These are phyloP conservation scores for Ilex asprella DNA, from an alignment of 257 asterid species.

Conservation along the genomic window DNA sequence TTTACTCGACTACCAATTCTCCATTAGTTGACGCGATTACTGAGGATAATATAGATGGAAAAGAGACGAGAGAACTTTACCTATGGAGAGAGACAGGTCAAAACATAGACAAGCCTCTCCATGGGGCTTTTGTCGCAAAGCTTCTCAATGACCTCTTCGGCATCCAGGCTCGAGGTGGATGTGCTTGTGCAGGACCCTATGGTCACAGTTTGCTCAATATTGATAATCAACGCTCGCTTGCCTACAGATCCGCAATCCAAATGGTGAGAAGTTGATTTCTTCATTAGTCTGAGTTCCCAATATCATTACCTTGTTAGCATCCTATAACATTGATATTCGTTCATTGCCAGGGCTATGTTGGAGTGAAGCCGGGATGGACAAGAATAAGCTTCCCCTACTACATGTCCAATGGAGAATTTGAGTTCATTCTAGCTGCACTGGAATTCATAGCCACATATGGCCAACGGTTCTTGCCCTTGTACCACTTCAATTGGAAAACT, in stretches of 20 bases:
- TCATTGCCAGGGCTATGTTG: slow-evolving; percentile 45
- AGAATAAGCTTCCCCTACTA: slow-evolving; percentile 70
- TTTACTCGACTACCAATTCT: slow-evolving; percentile 28
- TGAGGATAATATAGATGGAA: neutral
- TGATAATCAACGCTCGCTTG: slow-evolving; percentile 29
- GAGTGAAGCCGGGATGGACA: slow-evolving; percentile 78
- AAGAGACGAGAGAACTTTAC: slow-evolving; percentile 10
- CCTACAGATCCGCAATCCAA: slow-evolving; percentile 31
- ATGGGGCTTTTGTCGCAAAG: slow-evolving; percentile 64
- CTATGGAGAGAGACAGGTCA: slow-evolving; percentile 25
- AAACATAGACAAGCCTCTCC: slow-evolving; percentile 37
- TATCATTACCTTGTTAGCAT: neutral
- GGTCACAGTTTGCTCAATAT: slow-evolving; percentile 50
- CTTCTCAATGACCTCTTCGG: slow-evolving; percentile 70
- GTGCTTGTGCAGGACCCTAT: slow-evolving; percentile 77
- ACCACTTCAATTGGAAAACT: slow-evolving; percentile 47
- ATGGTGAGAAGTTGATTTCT: slow-evolving; percentile 25
- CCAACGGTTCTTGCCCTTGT: slow-evolving; percentile 48
- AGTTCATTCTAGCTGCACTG: slow-evolving; percentile 44
- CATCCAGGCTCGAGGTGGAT: slow-evolving; percentile 75
- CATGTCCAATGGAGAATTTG: slow-evolving; percentile 59
- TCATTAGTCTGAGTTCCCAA: too few relatives aligned
- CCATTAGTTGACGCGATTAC: neutral
- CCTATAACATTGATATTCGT: neutral
- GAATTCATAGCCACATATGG: slow-evolving; percentile 59